phyloP scores from a whole-genome alignment of 1,284 basidiomycete genomes.

The Mycena citricolor region DNA sequence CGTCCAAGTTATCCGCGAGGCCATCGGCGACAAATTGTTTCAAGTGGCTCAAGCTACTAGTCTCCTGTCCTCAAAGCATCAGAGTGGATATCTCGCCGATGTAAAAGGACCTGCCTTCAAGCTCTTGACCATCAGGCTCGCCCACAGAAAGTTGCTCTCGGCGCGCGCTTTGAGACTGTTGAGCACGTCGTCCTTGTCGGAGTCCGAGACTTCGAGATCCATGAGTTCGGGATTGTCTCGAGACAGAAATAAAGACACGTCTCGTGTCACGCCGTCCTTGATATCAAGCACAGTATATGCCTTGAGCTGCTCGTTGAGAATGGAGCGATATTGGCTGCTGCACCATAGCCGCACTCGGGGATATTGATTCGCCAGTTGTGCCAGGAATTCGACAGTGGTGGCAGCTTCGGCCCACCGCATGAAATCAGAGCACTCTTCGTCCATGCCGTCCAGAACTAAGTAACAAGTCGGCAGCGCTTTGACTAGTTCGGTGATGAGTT shows the following conservation, averaged over 20 bases:
- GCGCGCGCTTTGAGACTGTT: slow-evolving; percentile 10
- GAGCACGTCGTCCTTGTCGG: slow-evolving; percentile 5
- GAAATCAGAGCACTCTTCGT: slow-evolving; percentile 21
- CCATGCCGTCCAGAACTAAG: slow-evolving; percentile 28
- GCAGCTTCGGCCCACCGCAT: slow-evolving; percentile 17
- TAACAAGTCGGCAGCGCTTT: slow-evolving; percentile 11
- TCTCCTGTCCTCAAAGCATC: slow-evolving; percentile 11
- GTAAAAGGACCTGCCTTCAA: slow-evolving; percentile 9
- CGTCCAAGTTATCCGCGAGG: slow-evolving; percentile 19
- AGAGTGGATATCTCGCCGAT: not conserved
- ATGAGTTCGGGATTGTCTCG: slow-evolving; percentile 11
- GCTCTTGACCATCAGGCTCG: slow-evolving; percentile 22
- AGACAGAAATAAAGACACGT: slow-evolving; percentile 14
- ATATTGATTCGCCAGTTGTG: slow-evolving; percentile 7
- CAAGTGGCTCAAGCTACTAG: slow-evolving; percentile 19
- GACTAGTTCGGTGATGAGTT: slow-evolving; percentile 20
- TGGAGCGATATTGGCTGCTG: slow-evolving; percentile 18
- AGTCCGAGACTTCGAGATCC: slow-evolving; percentile 9
- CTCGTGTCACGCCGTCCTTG: slow-evolving; percentile 8
- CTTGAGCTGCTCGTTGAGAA: slow-evolving; percentile 11
- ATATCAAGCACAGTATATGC: slow-evolving; percentile 3
- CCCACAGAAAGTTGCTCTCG: slow-evolving; percentile 27
- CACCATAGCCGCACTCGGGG: slow-evolving; percentile 22
- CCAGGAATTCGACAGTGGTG: slow-evolving; percentile 17
- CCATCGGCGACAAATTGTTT: slow-evolving; percentile 16